Evolutionary conservation across 2,329 filamentous ascomycete genomes (phyloP).

Genomic region (Cadophora gregata): DNA sequence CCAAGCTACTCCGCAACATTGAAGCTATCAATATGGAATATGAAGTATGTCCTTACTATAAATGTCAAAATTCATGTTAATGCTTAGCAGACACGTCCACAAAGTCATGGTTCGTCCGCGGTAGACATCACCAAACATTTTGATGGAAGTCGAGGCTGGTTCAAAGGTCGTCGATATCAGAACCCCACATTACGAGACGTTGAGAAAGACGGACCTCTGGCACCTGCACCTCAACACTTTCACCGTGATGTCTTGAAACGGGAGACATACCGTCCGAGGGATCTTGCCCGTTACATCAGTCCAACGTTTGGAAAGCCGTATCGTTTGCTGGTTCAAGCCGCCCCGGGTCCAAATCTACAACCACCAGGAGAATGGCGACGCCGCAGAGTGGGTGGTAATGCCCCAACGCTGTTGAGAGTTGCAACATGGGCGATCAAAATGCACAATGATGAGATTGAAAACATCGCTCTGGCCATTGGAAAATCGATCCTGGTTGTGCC

Average conservation of each 20-base stretch:
- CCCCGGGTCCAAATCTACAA: not conserved
- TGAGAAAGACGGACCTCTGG: conserved; percentile 7
- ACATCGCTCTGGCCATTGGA: not conserved
- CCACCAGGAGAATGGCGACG: conserved; percentile 13
- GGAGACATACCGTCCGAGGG: conserved; percentile 9
- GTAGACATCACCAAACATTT: conserved; percentile 14
- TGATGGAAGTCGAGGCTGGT: conserved; percentile 12
- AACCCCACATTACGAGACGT: conserved; percentile 11
- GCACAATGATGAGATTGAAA: conserved; percentile 6
- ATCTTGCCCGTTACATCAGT: conserved; percentile 11
- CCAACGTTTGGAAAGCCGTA: conserved; percentile 7
- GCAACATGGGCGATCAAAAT: conserved; percentile 7
- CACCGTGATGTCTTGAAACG: conserved; percentile 17
- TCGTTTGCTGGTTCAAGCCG: conserved; percentile 11
- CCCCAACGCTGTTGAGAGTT: not conserved
- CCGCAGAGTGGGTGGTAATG: not conserved
- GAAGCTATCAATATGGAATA: not conserved
- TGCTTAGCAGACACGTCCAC: not conserved
- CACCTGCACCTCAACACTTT: conserved; percentile 14
- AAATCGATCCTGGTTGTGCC: conserved; percentile 6
- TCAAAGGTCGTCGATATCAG: conserved; percentile 11
- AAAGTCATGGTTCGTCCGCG: not conserved
- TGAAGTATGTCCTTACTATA: not conserved
- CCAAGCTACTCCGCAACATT: not conserved
- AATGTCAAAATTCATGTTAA: not conserved